phyloP scores from a whole-genome alignment of 2,329 filamentous ascomycete genomes.

The Trichoderma semiorbis region DNA sequence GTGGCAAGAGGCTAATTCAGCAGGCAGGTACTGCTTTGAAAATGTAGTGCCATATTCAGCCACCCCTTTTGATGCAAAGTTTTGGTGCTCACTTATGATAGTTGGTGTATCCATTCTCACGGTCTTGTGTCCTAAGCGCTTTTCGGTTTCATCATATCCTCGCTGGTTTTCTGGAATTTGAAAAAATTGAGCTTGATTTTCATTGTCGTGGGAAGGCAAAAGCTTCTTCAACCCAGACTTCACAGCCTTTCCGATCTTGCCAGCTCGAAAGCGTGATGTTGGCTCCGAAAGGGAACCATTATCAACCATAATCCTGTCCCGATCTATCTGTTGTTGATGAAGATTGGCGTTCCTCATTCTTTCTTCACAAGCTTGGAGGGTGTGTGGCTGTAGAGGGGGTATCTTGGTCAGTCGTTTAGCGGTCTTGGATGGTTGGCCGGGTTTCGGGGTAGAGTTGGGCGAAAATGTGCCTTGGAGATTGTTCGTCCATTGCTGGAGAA shows the following conservation, averaged over 20 bases:
- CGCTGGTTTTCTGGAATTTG: not conserved
- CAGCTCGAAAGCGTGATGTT: constrained; percentile 27
- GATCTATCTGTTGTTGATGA: constrained; percentile 13
- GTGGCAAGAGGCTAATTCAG: not conserved
- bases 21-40: not conserved
- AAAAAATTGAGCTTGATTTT: not conserved
- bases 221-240: constrained; percentile 22
- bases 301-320: not conserved
- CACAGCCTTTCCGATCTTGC: constrained; percentile 30
- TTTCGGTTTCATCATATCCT: not conserved
- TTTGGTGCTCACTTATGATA: not conserved
- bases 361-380: constrained; percentile 30
- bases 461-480: constrained; percentile 5
- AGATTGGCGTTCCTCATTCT: constrained; percentile 19
- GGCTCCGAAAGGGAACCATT: not conserved
- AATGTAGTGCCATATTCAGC: not conserved
- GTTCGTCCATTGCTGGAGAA: not conserved
- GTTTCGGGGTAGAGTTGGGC: not conserved
- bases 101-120: not conserved
- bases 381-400: constrained; percentile 35
- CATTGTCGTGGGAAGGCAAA: not conserved
- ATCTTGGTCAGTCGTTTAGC: constrained; percentile 18
- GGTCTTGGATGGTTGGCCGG: not conserved
- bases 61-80: not conserved
- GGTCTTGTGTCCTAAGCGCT: not conserved